phyloP scores from a whole-genome alignment of 331 rosid genomes.

The Spiraea crenata region DNA sequence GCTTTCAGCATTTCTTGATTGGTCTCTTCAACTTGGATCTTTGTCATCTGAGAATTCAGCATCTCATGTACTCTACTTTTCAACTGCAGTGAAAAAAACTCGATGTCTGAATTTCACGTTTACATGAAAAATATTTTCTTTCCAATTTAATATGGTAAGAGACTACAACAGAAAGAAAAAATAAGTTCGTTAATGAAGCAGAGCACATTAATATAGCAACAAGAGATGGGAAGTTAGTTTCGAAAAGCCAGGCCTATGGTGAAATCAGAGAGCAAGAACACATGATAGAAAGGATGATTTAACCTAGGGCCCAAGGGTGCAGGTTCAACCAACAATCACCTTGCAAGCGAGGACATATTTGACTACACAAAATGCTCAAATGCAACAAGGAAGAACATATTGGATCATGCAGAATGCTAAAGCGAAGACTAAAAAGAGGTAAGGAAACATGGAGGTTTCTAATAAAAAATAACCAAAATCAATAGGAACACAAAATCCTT shows the following conservation, averaged over 20 bases:
- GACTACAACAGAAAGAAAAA: neutral
- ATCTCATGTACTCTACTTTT: slow-evolving; percentile 67
- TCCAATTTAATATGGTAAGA: neutral
- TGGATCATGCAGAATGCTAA: too few relatives aligned
- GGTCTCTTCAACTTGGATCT: slow-evolving; percentile 35
- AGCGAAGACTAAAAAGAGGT: too few relatives aligned
- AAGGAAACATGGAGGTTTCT: too few relatives aligned
- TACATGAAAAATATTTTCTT: neutral
- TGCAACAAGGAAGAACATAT: too few relatives aligned
- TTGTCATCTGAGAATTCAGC: slow-evolving; percentile 61
- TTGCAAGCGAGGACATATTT: neutral
- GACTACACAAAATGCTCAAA: too few relatives aligned
- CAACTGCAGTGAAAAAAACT: slow-evolving; percentile 43
- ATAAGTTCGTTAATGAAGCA: neutral
- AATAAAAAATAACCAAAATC: neutral
- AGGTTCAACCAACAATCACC: too few relatives aligned
- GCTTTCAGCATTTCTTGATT: slow-evolving; percentile 21
- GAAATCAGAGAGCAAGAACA: too few relatives aligned
- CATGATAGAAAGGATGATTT: too few relatives aligned
- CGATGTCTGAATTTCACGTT: neutral
- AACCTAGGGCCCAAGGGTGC: too few relatives aligned
- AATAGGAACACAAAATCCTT: too few relatives aligned
- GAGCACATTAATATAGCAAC: neutral
- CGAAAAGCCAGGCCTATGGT: neutral
- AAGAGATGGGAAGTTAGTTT: neutral